phyloP scores from a whole-genome alignment of 1,284 basidiomycete genomes.

The Golubevia sp. region DNA sequence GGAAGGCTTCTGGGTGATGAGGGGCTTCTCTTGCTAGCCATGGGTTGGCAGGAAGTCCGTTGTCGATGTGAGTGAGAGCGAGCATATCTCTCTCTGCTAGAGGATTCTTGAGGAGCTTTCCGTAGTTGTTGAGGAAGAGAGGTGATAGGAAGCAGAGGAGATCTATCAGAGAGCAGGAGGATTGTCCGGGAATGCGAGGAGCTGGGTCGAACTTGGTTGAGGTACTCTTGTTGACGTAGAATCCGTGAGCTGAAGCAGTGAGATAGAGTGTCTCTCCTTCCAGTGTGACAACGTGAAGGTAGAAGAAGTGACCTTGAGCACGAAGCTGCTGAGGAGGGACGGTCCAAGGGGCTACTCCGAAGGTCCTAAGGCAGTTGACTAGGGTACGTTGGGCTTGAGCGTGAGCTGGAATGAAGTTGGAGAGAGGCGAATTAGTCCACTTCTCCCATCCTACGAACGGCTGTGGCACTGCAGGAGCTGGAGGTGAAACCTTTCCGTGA shows the following conservation, averaged over 20 bases:
- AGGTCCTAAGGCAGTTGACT: slow-evolving; percentile 43
- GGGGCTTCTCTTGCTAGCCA: slow-evolving; percentile 44
- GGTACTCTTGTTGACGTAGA: slow-evolving; percentile 51
- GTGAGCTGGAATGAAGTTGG: slow-evolving; percentile 38
- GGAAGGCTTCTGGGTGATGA: slow-evolving; percentile 48
- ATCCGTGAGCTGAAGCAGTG: slow-evolving; percentile 49
- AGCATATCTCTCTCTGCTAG: slow-evolving; percentile 53
- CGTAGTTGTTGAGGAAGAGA: slow-evolving; percentile 49
- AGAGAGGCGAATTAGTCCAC: slow-evolving; percentile 19
- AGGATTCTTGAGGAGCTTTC: slow-evolving; percentile 58
- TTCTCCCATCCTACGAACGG: slow-evolving; percentile 41
- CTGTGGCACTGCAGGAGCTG: background rate
- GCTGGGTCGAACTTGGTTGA: slow-evolving; percentile 47
- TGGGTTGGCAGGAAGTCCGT: slow-evolving; percentile 45
- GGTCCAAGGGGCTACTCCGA: slow-evolving; percentile 52
- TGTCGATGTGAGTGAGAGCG: slow-evolving; percentile 50
- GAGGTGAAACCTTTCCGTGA: background rate
- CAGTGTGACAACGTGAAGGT: slow-evolving; percentile 49
- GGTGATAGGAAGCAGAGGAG: slow-evolving; percentile 51
- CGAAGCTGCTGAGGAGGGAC: slow-evolving; percentile 53
- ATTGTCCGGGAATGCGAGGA: slow-evolving; percentile 32
- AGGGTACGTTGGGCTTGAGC: slow-evolving; percentile 33
- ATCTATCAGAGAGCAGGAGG: slow-evolving; percentile 52
- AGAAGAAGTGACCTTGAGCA: slow-evolving; percentile 53
- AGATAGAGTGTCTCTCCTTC: slow-evolving; percentile 55